Percentiles rank a stretch among this genome's conserved stretches.
These are phyloP conservation scores for Phytophthora syringae DNA, from an alignment of 352 stramenopile species.

Conservation along the genomic window DNA sequence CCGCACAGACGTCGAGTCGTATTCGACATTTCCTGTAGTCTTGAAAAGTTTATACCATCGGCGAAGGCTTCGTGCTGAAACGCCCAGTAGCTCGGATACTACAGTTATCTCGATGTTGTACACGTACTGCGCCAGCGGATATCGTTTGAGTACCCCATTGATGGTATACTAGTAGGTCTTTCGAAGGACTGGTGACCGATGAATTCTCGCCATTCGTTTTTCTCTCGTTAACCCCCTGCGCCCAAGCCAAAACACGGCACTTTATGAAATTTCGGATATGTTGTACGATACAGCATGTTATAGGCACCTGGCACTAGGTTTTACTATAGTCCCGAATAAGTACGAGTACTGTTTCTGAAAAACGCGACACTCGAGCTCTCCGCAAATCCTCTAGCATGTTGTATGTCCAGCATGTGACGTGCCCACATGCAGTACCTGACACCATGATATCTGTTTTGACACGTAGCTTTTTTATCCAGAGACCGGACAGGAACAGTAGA, in stretches of 20 bases:
- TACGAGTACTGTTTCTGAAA: conserved; percentile 1
- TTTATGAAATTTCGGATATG: no score
- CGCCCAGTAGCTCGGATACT: background rate
- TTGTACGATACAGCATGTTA: no score
- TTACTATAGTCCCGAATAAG: no score
- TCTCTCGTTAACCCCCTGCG: no score
- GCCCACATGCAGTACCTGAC: no score
- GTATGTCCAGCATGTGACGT: conserved; percentile 1
- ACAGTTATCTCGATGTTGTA: background rate
- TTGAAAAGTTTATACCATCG: background rate
- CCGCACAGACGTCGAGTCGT: background rate
- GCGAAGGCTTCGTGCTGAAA: conserved; percentile 1
- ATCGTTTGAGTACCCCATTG: background rate
- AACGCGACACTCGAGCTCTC: background rate
- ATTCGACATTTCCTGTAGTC: background rate
- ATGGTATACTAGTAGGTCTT: background rate
- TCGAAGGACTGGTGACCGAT: no score
- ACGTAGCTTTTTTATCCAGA: background rate
- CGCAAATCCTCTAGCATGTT: background rate
- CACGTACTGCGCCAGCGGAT: background rate
- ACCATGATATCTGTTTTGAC: background rate
- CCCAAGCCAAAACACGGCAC: no score
- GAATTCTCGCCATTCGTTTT: conserved; percentile 9
- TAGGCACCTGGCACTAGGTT: no score
- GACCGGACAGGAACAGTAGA: no score